Evolutionary conservation across 2,329 filamentous ascomycete species (phyloP).

Genomic region (Intubia oerlemansii): DNA sequence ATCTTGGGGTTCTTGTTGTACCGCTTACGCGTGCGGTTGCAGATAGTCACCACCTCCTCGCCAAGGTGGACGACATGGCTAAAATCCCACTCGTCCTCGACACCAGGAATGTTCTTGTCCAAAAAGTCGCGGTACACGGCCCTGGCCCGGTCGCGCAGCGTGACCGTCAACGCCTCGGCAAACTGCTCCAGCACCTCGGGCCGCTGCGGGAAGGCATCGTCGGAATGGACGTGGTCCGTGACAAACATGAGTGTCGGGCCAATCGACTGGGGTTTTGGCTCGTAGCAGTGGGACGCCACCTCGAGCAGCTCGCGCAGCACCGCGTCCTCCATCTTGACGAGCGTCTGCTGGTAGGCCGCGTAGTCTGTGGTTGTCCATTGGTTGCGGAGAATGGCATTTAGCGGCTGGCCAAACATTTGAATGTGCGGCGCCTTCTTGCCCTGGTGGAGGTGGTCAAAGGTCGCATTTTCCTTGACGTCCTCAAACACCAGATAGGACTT

Average conservation of each 20-base stretch:
- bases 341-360: conserved; percentile 49
- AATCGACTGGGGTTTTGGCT: conserved; percentile 19
- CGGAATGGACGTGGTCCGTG: conserved; percentile 60
- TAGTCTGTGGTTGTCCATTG: conserved; percentile 51
- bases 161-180: conserved; percentile 46
- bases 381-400: conserved; percentile 34
- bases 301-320: conserved; percentile 64
- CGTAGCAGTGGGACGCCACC: conserved; percentile 74
- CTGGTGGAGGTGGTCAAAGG: conserved; percentile 29
- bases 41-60: conserved; percentile 65
- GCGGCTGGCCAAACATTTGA: conserved; percentile 25
- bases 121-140: conserved; percentile 65
- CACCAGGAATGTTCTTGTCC: conserved; percentile 57
- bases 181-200: conserved; percentile 53
- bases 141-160: conserved; percentile 50
- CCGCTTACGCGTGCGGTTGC: conserved; percentile 76
- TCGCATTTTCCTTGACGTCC: conserved; percentile 41
- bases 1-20: conserved; percentile 77
- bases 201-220: conserved; percentile 52
- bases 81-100: conserved; percentile 74
- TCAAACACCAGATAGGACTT: conserved; percentile 71
- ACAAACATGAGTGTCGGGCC: conserved; percentile 45
- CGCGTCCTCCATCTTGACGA: conserved; percentile 58
- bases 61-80: conserved; percentile 77
- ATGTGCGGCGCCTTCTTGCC: conserved; percentile 40